These are phyloP conservation scores for Tolypocladium sp. DNA, from an alignment of 2,329 filamentous ascomycete species.

Conservation along the genomic window DNA sequence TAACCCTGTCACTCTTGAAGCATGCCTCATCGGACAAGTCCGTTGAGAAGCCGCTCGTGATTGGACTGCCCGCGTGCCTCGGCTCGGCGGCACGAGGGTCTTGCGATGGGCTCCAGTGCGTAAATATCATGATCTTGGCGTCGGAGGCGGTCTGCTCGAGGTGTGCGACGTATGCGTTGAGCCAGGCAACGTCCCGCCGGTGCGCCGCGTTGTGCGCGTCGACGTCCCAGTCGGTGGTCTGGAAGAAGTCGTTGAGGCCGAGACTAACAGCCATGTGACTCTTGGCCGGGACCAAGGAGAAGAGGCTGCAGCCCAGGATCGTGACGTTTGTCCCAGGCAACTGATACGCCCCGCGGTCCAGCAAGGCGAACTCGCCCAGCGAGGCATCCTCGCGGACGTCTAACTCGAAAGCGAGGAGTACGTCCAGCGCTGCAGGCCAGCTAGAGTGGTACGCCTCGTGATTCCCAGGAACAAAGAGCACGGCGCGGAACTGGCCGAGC, in stretches of 20 bases:
- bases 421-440: conserved; percentile 21
- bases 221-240: conserved; percentile 30
- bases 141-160: conserved; percentile 12
- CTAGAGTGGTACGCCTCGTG: conserved; percentile 42
- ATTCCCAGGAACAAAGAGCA: conserved; percentile 47
- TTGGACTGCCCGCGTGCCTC: conserved; percentile 17
- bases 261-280: conserved; percentile 27
- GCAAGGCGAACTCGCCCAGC: conserved; percentile 28
- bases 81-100: conserved; percentile 24
- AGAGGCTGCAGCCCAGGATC: conserved; percentile 32
- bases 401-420: conserved; percentile 22
- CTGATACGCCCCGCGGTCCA: conserved; percentile 20
- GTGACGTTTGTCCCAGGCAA: conserved; percentile 14
- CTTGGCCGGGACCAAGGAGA: conserved; percentile 33
- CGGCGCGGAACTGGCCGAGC: conserved; percentile 34
- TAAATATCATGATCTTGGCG: conserved; percentile 24
- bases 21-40: conserved; percentile 26
- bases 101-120: conserved; percentile 32
- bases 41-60: conserved; percentile 26
- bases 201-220: conserved; percentile 27
- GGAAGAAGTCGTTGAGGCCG: conserved; percentile 42
- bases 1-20: conserved; percentile 24
- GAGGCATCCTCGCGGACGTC: conserved; percentile 10
- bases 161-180: conserved; percentile 25
- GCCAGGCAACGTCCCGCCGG: conserved; percentile 29